Evolutionary conservation across 352 stramenopile genomes (phyloP).

Genomic region (Aphanomyces euteiches): DNA sequence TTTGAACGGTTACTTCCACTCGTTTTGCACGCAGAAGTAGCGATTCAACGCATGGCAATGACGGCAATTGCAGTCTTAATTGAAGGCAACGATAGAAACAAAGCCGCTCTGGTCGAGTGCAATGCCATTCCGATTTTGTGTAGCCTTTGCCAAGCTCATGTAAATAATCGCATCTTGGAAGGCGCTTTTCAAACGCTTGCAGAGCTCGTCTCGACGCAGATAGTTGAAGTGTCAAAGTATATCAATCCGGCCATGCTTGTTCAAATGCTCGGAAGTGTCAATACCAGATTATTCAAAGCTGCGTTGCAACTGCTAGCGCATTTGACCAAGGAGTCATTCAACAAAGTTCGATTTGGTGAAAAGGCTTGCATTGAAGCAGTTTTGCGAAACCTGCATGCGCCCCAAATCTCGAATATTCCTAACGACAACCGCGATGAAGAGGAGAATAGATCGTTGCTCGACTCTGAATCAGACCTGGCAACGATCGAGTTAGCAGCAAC

Average conservation of each 20-base stretch:
- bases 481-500: conserved; percentile 61
- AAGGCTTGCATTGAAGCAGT: conserved; percentile 53
- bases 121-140: conserved; percentile 30
- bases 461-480: conserved; percentile 43
- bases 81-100: conserved; percentile 67
- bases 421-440: not conserved
- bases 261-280: conserved; percentile 56
- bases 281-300: conserved; percentile 52
- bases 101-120: conserved; percentile 60
- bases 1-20: conserved; percentile 68
- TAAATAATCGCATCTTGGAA: conserved; percentile 44
- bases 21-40: conserved; percentile 57
- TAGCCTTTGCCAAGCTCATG: conserved; percentile 8
- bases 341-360: conserved; percentile 68
- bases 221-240: conserved; percentile 63
- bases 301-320: conserved; percentile 52
- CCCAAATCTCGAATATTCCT: conserved; percentile 16
- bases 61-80: conserved; percentile 58
- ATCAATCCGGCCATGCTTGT: conserved; percentile 63
- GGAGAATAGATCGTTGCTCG: conserved; percentile 13
- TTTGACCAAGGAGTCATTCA: conserved; percentile 73
- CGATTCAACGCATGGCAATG: conserved; percentile 60
- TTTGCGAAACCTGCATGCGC: conserved; percentile 43
- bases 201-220: conserved; percentile 64
- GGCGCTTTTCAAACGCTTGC: conserved; percentile 66